Percentiles rank a stretch among this genome's conserved stretches.
These are phyloP conservation scores for Casuarina cunninghamiana DNA, from an alignment of 306 rosid genomes.

Conservation along the genomic window DNA sequence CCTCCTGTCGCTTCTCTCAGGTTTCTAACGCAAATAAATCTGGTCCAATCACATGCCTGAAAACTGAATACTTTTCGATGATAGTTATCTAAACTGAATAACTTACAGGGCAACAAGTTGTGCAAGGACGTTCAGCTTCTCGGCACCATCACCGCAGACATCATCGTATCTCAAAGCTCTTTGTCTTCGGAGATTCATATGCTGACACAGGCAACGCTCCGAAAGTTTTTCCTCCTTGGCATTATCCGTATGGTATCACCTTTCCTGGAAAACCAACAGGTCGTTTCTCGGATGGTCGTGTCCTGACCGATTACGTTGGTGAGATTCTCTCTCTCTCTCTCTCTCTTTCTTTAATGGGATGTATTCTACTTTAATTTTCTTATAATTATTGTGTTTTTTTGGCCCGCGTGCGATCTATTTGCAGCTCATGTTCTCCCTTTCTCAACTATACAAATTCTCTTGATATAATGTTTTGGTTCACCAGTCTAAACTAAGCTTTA, in stretches of 20 bases:
- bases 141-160: neutral
- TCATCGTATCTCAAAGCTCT: constrained; percentile 26
- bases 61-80: neutral
- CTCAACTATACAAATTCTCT: too few relatives aligned
- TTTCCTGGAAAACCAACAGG: constrained; percentile 59
- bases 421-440: too few relatives aligned
- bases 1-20: constrained; percentile 8
- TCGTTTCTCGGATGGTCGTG: constrained; percentile 55
- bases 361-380: too few relatives aligned
- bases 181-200: constrained; percentile 60
- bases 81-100: neutral
- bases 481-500: too few relatives aligned
- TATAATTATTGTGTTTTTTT: too few relatives aligned
- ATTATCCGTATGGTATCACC: constrained; percentile 46
- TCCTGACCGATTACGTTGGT: constrained; percentile 65
- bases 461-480: too few relatives aligned
- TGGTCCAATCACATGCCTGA: neutral
- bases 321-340: neutral
- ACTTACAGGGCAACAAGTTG: constrained; percentile 14
- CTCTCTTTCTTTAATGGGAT: neutral
- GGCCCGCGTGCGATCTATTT: too few relatives aligned
- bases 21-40: neutral
- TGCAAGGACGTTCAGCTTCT: constrained; percentile 4
- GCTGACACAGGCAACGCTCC: constrained; percentile 52
- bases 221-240: constrained; percentile 27